These are phyloP conservation scores for Drechslera avenae DNA, from an alignment of 2,329 filamentous ascomycete genomes.

Conservation along the genomic window DNA sequence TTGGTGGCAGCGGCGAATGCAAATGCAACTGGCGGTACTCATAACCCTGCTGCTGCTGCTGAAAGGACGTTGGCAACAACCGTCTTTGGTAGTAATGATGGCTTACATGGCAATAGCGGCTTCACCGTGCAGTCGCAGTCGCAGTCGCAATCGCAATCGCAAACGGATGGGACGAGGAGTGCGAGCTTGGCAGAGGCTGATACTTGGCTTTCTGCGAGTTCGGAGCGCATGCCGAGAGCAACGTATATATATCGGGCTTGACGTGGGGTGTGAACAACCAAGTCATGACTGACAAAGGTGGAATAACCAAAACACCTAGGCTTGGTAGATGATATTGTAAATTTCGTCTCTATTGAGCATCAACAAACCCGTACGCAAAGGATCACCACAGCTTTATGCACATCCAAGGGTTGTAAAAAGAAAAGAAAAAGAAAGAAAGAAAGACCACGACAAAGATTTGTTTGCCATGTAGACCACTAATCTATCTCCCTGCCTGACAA, in stretches of 20 bases:
- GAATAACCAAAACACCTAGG: no score
- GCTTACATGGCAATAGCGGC: background rate
- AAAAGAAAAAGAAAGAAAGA: no score
- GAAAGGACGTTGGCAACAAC: background rate
- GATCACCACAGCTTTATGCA: no score
- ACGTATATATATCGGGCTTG: constrained; percentile 4
- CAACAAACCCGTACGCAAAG: no score
- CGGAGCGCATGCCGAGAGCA: background rate
- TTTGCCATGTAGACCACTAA: background rate
- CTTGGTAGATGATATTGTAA: no score
- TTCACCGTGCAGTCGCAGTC: background rate
- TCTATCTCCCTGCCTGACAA: constrained; percentile 38
- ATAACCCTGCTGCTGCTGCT: background rate
- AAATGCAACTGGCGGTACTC: background rate
- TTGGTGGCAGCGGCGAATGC: background rate
- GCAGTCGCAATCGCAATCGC: background rate
- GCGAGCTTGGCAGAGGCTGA: constrained; percentile 5
- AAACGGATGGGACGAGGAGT: background rate
- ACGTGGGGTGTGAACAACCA: background rate
- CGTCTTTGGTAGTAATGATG: background rate
- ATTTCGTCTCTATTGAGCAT: no score
- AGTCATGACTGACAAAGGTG: no score
- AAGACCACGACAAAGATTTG: no score
- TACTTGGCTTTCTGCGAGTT: background rate
- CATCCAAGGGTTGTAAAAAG: no score